Conservation (phyloP, 768 basidiomycete species). For the Omphalotus guepiniiformis region DNA sequence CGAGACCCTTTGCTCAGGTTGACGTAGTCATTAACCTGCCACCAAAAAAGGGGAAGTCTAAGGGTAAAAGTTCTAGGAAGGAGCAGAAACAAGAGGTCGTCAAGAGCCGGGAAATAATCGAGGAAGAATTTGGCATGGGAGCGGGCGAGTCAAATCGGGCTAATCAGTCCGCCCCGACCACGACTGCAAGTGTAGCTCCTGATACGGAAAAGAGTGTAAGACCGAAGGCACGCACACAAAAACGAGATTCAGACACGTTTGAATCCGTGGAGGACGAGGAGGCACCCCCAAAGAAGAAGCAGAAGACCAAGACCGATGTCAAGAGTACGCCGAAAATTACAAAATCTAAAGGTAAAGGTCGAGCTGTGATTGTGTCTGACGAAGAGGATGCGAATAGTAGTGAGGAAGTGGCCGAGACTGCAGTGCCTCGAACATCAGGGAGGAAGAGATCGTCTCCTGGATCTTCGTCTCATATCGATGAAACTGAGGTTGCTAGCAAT, state of each 20-base stretch:
- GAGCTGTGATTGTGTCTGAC: neutral
- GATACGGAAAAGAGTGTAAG: neutral
- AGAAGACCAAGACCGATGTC: neutral
- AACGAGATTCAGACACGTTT: neutral
- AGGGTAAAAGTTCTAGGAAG: constrained; percentile 16
- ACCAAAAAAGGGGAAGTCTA: constrained; percentile 23
- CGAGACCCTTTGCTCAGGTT: neutral
- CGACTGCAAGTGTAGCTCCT: neutral
- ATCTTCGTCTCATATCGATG: neutral
- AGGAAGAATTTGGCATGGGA: constrained; percentile 24
- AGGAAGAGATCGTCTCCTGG: neutral
- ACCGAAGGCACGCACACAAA: neutral
- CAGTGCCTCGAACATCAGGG: no score
- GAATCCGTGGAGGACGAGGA: neutral
- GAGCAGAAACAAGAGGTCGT: constrained; percentile 28
- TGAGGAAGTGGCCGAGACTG: no score
- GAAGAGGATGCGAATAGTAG: neutral
- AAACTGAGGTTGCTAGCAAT: neutral
- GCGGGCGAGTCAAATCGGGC: constrained; percentile 10
- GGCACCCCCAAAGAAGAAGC: constrained; percentile 8
- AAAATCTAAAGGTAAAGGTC: neutral
- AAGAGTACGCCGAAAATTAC: neutral
- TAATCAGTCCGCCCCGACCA: neutral
- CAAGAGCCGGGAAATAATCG: constrained; percentile 42
- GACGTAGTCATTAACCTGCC: constrained; percentile 6